Evolutionary conservation across 169 alveolate genomes (phyloP).

Genomic region (Condylostoma magnum): DNA sequence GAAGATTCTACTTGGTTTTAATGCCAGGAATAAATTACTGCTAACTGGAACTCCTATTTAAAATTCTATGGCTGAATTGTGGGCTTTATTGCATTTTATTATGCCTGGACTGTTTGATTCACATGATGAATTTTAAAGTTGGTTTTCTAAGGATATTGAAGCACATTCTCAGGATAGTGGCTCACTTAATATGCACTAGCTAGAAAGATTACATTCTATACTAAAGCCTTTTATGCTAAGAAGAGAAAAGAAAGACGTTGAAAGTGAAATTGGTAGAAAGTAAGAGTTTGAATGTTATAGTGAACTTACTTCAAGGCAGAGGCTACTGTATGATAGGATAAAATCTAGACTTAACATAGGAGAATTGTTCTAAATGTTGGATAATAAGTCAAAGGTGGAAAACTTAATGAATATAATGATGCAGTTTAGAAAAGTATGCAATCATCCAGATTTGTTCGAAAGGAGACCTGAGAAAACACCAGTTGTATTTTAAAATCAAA

Average conservation of each 20-base stretch:
- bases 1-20: slow-evolving; percentile 86
- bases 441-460: slow-evolving; percentile 95
- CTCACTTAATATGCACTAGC: slow-evolving; percentile 71
- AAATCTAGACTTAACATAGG: slow-evolving; percentile 61
- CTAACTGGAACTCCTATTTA: slow-evolving; percentile 99
- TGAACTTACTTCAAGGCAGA: slow-evolving; percentile 93
- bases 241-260: slow-evolving; percentile 97
- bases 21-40: slow-evolving; percentile 93
- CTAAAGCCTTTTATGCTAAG: slow-evolving; percentile 98
- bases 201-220: slow-evolving; percentile 92
- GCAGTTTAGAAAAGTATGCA: slow-evolving; percentile 98
- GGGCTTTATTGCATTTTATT: slow-evolving; percentile 98
- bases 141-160: slow-evolving; percentile 92
- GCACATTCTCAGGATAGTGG: slow-evolving; percentile 77
- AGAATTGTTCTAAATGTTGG: slow-evolving; percentile 69
- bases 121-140: slow-evolving; percentile 95
- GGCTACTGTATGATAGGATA: slow-evolving; percentile 90
- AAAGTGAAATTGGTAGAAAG: slow-evolving; percentile 95
- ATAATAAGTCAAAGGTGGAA: slow-evolving; percentile 87
- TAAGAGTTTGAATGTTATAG: slow-evolving; percentile 87
- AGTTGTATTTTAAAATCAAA: slow-evolving; percentile 17
- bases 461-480: slow-evolving; percentile 92
- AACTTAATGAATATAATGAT: slow-evolving; percentile 94
- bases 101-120: slow-evolving; percentile 96
- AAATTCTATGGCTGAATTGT: slow-evolving; percentile 96